Evolutionary conservation across 1,139 yeast species (phyloP), one percentile per base, ranked within the genome.

Genomic region (Candida tetrigidarum): DNA sequence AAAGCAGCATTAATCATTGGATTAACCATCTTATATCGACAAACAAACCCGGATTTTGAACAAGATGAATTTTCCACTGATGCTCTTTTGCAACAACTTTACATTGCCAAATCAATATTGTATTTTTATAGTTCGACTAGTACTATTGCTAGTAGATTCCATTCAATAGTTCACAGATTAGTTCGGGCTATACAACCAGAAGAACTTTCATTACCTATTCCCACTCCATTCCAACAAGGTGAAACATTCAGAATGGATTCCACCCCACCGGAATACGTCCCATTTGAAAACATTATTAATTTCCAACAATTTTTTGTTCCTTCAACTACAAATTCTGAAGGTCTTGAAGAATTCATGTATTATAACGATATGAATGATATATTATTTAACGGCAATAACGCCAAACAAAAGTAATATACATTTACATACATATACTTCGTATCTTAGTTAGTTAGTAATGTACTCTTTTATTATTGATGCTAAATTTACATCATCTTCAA

Each of bases 221-320:
- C 42, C 15, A 28, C 46, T 14, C 34, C 42, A 12, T 36, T 29
- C 19, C 41, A 38, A 30, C 35, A 28, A 37, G 34, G 41, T 10
- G 28, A 22, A 2, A 12, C 37, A 5, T 22, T 34, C 35, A 37
- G 43, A 18, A 35, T 16, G 15, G 27, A 16, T n/a, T 25, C 19
- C 6, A 20, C 28, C 8, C 37, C 33, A 12, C 28, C 36, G 4
- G 32, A 22, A 32, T 16, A 29, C 14, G 32, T 30, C 10, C 41
- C 41, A 7, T 43, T 55, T 42, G 58, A 56, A 37, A 46, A 48
- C 20, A 52, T 58, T 35, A 50, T 58, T 45, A 55, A 58, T 29
- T 56, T 58, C 29, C 61, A 55, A 39, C 59, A 53, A 33, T 57
- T 51, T 41, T 56, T 58, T 42, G 58, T 51, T 4, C 62, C 62